Percentiles rank a stretch among this genome's conserved stretches.
Conservation (phyloP, 345 rosid species). For the Dipteronia sinensis region DNA sequence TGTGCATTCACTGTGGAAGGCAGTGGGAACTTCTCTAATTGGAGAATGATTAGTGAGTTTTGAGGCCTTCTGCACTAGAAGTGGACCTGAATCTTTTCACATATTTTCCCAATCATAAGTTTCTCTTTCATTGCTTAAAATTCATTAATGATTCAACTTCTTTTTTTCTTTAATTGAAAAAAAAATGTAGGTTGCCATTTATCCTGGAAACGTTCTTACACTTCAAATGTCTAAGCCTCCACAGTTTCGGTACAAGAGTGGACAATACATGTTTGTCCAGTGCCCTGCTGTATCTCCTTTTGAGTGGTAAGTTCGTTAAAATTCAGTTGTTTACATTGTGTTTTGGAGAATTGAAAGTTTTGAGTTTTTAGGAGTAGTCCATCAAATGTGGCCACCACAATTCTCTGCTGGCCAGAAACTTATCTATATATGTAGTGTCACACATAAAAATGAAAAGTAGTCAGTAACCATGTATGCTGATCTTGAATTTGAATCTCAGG, state of each 20-base stretch:
- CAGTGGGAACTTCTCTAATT: too few relatives aligned
- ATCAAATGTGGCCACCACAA: background rate
- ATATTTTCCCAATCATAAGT: background rate
- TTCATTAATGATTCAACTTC: background rate
- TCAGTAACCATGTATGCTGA: background rate
- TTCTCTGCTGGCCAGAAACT: background rate
- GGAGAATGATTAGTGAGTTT: background rate
- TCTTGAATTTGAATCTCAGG: constrained; percentile 46
- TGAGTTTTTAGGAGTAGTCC: background rate
- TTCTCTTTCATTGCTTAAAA: background rate
- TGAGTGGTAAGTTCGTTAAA: constrained; percentile 63
- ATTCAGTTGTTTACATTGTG: background rate
- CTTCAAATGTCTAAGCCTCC: constrained; percentile 95
- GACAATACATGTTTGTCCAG: constrained; percentile 98
- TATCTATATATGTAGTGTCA: background rate
- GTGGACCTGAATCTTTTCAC: background rate
- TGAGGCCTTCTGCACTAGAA: background rate
- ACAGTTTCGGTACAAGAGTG: constrained; percentile 90
- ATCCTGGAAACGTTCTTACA: constrained; percentile 93
- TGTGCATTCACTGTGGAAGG: too few relatives aligned
- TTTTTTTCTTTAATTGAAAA: background rate
- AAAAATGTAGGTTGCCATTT: constrained; percentile 77
- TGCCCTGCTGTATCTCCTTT: constrained; percentile 99
- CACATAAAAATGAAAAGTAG: background rate
- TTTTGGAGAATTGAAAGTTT: background rate